Evolutionary conservation across 495 filamentous ascomycete genomes (phyloP), one percentile per base, ranked within the genome.

Genomic region (Penicillium roqueforti): DNA sequence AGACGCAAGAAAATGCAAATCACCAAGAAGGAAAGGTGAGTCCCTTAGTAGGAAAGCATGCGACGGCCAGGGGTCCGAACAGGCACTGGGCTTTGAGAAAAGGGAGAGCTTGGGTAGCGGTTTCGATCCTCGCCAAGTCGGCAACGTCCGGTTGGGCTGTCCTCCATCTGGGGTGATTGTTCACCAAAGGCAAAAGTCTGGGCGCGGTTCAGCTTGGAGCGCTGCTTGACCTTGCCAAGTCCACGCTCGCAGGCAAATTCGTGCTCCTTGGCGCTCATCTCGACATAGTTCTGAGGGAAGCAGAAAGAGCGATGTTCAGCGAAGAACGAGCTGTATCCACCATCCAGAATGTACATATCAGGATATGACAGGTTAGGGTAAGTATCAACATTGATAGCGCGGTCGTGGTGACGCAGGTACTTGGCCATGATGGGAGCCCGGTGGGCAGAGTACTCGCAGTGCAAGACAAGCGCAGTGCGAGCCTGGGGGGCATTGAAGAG

Each of bases 391-490:
- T 99, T 99, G 57, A 81, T 72, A 19, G 82, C 80, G 20, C 95
- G 88, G 74, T 99, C 95, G 60, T 85, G 84, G 47, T 88, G 80
- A 52, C 95, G 91, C 45, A 99, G 83, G 67, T 89, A 87, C 58
- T 73, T 71, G 59, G 68, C 60, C 92, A 97, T 97, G 60, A 96
- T 87, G 23, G 93, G 93, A n/a, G 93, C 93, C 22, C 93, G 88
- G 72, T 96, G 92, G 31, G 89, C 92, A 22, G 93, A 97, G 68
- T 97, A 99, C 66, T 99, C 95, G 79, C 95, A 99, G 71, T 99
- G 95, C 58, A 99, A 86, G 51, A 99, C 85, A 42, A 99, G 65
- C 6, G 96, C 77, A 0, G 89, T 92, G 48, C 83, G 86, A 20
- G 80, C 78, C 51, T 83, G 74, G 54, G 83, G 80, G 2, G 79